phyloP scores from a whole-genome alignment of 2,329 filamentous ascomycete species.

The Geosmithia morbida region DNA sequence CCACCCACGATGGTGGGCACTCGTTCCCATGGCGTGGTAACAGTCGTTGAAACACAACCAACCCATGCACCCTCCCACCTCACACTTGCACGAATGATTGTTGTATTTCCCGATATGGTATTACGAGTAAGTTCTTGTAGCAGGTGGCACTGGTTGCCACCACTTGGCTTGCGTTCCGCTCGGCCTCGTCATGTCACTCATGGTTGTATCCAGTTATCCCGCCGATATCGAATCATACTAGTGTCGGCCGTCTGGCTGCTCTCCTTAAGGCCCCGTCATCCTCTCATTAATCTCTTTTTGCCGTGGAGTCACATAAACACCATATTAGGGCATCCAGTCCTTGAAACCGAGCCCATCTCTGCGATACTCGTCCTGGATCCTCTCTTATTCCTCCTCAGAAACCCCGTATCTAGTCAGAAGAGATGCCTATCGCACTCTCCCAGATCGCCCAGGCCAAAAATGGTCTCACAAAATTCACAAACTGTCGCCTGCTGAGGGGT shows the following conservation, averaged over 20 bases:
- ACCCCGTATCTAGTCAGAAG: conserved; percentile 1
- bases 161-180: not conserved
- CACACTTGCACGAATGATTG: not conserved
- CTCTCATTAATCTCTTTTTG: not conserved
- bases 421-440: conserved; percentile 33
- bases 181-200: not conserved
- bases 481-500: conserved; percentile 63
- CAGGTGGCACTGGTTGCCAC: not conserved
- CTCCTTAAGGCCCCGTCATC: not conserved
- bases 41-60: not conserved
- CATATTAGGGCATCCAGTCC: not conserved
- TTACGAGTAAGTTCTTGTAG: not conserved
- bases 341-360: not conserved
- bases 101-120: conserved; percentile 2
- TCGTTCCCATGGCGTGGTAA: not conserved
- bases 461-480: conserved; percentile 75
- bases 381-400: conserved; percentile 1
- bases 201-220: not conserved
- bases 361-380: too few relatives aligned
- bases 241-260: not conserved
- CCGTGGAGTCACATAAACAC: not conserved
- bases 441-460: conserved; percentile 20
- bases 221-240: not conserved
- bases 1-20: not conserved
- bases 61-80: not conserved